phyloP scores from a whole-genome alignment of 805 yeast genomes.

The Yarrowia keelungensis region DNA sequence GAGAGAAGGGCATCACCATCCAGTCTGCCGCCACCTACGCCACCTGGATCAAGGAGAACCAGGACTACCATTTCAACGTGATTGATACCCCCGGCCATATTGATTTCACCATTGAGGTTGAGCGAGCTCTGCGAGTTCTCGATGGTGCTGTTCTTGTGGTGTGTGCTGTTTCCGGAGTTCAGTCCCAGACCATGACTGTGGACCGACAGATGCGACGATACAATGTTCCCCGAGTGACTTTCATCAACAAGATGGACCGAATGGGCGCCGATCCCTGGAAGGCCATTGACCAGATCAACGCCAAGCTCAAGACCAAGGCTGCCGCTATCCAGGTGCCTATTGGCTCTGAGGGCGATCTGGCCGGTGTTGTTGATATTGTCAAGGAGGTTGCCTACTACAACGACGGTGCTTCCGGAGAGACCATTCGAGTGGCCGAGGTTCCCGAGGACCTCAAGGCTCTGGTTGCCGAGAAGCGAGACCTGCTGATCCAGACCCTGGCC shows the following conservation, averaged over 20 bases:
- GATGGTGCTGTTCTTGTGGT: slow-evolving; percentile 99
- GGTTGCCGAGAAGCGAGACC: slow-evolving; percentile 87
- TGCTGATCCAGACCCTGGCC: slow-evolving; percentile 91
- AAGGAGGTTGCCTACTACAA: slow-evolving; percentile 86
- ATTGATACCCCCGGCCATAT: slow-evolving; percentile 99
- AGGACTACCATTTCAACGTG: slow-evolving; percentile 84
- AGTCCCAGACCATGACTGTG: slow-evolving; percentile 97
- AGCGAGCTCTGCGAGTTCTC: slow-evolving; percentile 95
- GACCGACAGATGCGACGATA: slow-evolving; percentile 99
- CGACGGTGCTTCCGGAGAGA: slow-evolving; percentile 91
- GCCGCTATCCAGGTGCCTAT: slow-evolving; percentile 98
- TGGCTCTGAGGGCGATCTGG: slow-evolving; percentile 84
- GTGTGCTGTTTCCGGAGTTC: slow-evolving; percentile 98
- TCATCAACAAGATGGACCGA: slow-evolving; percentile 98
- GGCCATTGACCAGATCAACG: slow-evolving; percentile 89
- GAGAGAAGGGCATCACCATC: slow-evolving; percentile 98
- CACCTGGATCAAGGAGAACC: slow-evolving; percentile 71
- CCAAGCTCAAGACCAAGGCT: slow-evolving; percentile 88
- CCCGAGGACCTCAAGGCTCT: slow-evolving; percentile 82
- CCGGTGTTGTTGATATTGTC: slow-evolving; percentile 91
- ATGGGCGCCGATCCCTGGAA: slow-evolving; percentile 98
- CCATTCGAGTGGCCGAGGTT: slow-evolving; percentile 64
- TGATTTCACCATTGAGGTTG: slow-evolving; percentile 98
- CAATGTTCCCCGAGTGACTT: slow-evolving; percentile 95
- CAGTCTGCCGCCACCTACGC: slow-evolving; percentile 99